Evolutionary conservation across 805 yeast species (phyloP).

Genomic region (Yarrowia bubula): DNA sequence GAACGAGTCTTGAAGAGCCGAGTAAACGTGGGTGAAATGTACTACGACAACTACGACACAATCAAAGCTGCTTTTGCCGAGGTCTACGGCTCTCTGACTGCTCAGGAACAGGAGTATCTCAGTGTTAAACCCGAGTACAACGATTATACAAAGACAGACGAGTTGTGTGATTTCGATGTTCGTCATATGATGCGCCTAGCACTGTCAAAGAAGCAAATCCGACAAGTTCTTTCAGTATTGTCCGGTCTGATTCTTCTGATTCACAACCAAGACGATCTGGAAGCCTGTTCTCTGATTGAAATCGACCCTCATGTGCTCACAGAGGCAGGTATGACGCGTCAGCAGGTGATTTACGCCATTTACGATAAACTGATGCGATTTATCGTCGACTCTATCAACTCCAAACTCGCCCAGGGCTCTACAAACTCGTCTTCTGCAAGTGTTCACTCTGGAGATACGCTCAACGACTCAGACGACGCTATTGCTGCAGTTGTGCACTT

Average conservation of each 20-base stretch:
- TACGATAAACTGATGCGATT: constrained; percentile 39
- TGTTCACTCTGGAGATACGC: constrained; percentile 26
- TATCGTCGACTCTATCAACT: constrained; percentile 40
- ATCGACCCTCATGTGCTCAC: constrained; percentile 37
- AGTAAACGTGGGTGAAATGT: constrained; percentile 18
- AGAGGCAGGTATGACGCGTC: constrained; percentile 32
- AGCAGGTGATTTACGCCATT: constrained; percentile 39
- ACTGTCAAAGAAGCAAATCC: constrained; percentile 29
- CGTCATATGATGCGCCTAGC: constrained; percentile 13
- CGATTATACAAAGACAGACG: constrained; percentile 10
- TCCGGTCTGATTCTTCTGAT: constrained; percentile 44
- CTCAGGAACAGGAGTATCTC: constrained; percentile 12
- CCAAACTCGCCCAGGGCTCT: constrained; percentile 37
- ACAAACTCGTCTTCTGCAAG: constrained; percentile 4
- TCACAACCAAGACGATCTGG: constrained; percentile 41
- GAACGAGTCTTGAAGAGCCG: constrained; percentile 12
- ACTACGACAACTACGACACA: constrained; percentile 19
- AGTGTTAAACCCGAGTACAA: constrained; percentile 5
- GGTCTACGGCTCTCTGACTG: constrained; percentile 13
- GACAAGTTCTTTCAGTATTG: constrained; percentile 39
- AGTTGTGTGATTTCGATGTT: constrained; percentile 16
- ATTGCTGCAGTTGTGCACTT: constrained; percentile 38
- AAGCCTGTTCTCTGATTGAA: constrained; percentile 44
- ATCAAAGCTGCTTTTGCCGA: constrained; percentile 23
- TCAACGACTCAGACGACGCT: constrained; percentile 30